A percentile compares a stretch with the other conserved stretches of the same genome.
phyloP scores from a whole-genome alignment of 2,329 filamentous ascomycete genomes.

The Cadophora luteo-olivacea region DNA sequence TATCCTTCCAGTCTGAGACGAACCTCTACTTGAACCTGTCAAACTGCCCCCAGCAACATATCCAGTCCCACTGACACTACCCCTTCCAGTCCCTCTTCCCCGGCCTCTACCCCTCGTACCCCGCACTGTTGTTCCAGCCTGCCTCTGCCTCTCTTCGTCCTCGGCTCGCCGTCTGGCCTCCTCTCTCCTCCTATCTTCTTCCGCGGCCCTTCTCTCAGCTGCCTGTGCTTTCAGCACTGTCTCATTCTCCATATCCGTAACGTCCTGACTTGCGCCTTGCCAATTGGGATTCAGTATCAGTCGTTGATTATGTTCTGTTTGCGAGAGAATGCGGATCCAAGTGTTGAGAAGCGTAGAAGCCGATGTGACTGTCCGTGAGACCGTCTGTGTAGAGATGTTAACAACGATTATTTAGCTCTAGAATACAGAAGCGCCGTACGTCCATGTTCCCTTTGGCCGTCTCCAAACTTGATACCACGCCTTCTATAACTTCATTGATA shows the following conservation, averaged over 20 bases:
- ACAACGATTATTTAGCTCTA: neutral
- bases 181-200: conserved; percentile 80
- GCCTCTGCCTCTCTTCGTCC: conserved; percentile 59
- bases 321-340: conserved; percentile 94
- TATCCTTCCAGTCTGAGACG: conserved; percentile 45
- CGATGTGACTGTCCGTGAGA: conserved; percentile 83
- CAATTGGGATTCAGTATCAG: conserved; percentile 87
- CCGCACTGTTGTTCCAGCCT: conserved; percentile 48
- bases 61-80: conserved; percentile 33
- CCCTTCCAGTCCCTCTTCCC: conserved; percentile 38
- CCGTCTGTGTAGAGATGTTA: conserved; percentile 62
- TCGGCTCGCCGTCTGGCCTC: conserved; percentile 69
- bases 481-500: conserved; percentile 88
- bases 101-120: conserved; percentile 43
- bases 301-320: conserved; percentile 97
- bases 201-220: conserved; percentile 75
- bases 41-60: conserved; percentile 33
- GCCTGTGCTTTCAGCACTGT: conserved; percentile 75
- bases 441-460: conserved; percentile 80
- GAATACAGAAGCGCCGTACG: conserved; percentile 51
- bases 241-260: conserved; percentile 87
- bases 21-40: conserved; percentile 33
- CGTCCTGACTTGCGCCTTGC: conserved; percentile 87
- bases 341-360: conserved; percentile 91
- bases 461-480: conserved; percentile 73